Base-by-base conservation (phyloP, 257 asterid species). In the Ballota nigra region DNA sequence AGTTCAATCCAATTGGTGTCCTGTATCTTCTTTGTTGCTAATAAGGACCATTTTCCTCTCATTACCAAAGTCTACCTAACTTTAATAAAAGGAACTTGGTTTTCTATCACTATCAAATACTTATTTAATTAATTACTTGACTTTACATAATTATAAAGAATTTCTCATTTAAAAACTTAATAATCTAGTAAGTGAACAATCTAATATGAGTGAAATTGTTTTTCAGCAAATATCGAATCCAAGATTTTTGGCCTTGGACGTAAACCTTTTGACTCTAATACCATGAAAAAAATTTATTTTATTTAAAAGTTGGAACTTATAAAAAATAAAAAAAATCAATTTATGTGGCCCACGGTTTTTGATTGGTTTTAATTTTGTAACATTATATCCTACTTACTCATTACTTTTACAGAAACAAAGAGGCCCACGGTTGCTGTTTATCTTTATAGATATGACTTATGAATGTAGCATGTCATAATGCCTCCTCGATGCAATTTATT, bases 401-500 rank as follows among this genome's bases (percentile, higher is more conserved):
- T 45, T 71, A 31, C 18, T 31, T 43, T 29, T 41, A 24, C 58
- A 70, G 43, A 41, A 12, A 7, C 29, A 20, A 60, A 45, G 3
- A 41, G 51, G 34, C 61, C 61, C 75, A 58, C 22, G 47, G 38
- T 19, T 41, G 31, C 47, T 70, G 45, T 59, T 40, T 43, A 9
- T 69, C 56, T 68, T 36, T 24, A 33, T 68, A 11, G 74, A 56
- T 56, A 19, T 69, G 66, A 69, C 57, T 33, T 64, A 24, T 4
- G 65, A 53, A 34, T 34, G 64, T 34, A 68, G 53, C 55, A 53
- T 10, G 24, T 19, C 10, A 53, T 66, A 36, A 66, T 66, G 47
- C 49, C 43, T 26, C 60, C 8, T 29, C n/a, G 8, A 49, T 49
- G 31, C 60, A 49, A 47, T 66, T 66, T 26, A 18, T 43, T 49